These are phyloP conservation scores for Borealophlyctis nickersoniae DNA, from an alignment of 192 early-diverging fungal genomes.

Conservation along the genomic window DNA sequence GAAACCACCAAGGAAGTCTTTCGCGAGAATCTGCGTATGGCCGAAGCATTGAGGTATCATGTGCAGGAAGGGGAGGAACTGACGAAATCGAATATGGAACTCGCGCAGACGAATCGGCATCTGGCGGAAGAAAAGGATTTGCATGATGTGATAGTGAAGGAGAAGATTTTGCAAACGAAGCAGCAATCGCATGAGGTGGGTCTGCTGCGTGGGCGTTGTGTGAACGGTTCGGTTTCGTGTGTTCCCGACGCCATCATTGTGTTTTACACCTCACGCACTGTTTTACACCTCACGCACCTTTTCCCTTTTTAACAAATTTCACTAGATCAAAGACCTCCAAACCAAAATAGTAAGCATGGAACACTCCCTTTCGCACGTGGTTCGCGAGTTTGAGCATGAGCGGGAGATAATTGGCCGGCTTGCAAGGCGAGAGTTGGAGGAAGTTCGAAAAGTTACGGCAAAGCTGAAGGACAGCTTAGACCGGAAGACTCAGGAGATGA, in stretches of 20 bases:
- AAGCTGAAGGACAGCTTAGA: slow-evolving; percentile 37
- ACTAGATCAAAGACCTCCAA: slow-evolving; percentile 54
- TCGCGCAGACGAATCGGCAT: slow-evolving; percentile 37
- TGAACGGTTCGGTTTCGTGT: no score
- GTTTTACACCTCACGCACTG: slow-evolving; percentile 3
- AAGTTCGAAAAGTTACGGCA: slow-evolving; percentile 40
- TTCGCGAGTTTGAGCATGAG: slow-evolving; percentile 61
- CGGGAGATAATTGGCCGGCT: slow-evolving; percentile 48
- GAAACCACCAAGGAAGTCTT: slow-evolving; percentile 65
- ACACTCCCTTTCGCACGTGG: slow-evolving; percentile 56
- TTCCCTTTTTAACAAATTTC: no score
- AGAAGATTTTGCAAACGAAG: slow-evolving; percentile 58
- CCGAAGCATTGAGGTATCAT: slow-evolving; percentile 56
- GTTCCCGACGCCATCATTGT: no score
- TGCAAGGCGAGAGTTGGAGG: slow-evolving; percentile 51
- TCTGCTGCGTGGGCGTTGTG: no score
- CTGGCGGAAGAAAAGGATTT: slow-evolving; percentile 57
- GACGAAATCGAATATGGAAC: slow-evolving; percentile 38
- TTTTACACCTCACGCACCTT: not conserved
- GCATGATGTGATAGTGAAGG: slow-evolving; percentile 62
- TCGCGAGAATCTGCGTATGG: slow-evolving; percentile 59
- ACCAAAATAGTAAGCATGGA: slow-evolving; percentile 57
- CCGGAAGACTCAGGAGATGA: slow-evolving; percentile 52
- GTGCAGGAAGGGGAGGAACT: slow-evolving; percentile 56
- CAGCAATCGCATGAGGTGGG: slow-evolving; percentile 50